Conservation (phyloP, 192 early-diverging fungal genomes). For the Rhizophagus sp. region DNA sequence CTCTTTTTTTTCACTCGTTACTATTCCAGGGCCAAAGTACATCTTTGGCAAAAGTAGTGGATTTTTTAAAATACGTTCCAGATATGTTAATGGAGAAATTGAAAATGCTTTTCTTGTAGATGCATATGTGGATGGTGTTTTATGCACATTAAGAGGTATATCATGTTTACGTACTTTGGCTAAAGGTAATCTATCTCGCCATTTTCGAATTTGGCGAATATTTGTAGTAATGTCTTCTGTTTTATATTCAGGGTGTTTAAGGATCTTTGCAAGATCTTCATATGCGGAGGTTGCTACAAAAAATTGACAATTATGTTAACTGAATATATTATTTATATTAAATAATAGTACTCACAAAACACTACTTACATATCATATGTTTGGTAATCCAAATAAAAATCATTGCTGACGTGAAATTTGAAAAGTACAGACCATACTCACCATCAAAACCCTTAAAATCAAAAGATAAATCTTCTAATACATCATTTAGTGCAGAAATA, state of each 20-base stretch:
- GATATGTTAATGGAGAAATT: not conserved
- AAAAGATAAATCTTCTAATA: not conserved
- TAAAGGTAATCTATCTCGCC: not conserved
- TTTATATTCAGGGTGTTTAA: not conserved
- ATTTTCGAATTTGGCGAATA: not conserved
- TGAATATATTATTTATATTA: not conserved
- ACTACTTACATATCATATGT: not conserved
- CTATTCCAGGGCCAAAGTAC: not conserved
- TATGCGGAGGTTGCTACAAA: conserved; percentile 10
- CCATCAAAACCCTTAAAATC: not conserved
- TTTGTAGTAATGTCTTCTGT: not conserved
- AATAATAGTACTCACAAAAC: not conserved
- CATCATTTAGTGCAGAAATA: not conserved
- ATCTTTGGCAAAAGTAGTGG: not conserved
- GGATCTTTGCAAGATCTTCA: conserved; percentile 8
- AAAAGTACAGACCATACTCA: not conserved
- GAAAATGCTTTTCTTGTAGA: conserved; percentile 12
- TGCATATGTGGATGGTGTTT: too few species aligned
- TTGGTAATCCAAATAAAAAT: not conserved
- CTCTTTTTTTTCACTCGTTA: not conserved
- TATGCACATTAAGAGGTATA: too few species aligned
- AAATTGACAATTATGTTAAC: not conserved
- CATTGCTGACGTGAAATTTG: not conserved
- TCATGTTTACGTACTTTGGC: too few species aligned
- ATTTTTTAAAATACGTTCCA: conserved; percentile 7